Conservation (phyloP, 441 rosid genomes). For the Erodium chrysanthum region DNA sequence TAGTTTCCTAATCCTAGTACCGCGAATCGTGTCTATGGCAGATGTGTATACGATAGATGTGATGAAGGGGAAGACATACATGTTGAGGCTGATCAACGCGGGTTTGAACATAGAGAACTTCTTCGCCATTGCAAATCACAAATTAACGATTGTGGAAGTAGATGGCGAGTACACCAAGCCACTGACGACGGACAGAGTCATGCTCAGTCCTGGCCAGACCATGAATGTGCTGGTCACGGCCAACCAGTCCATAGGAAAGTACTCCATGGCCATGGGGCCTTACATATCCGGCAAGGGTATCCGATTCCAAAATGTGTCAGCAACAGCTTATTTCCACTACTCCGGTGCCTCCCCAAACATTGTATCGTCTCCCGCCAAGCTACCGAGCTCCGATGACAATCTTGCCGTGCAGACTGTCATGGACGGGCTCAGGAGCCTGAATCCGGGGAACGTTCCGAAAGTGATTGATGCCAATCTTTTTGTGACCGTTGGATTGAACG, state of each 20-base stretch:
- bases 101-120: slow-evolving; percentile 72
- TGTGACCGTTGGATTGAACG: slow-evolving; percentile 56
- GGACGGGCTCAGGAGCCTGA: slow-evolving; percentile 60
- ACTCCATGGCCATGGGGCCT: slow-evolving; percentile 79
- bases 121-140: slow-evolving; percentile 75
- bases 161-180: slow-evolving; percentile 79
- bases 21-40: slow-evolving; percentile 21
- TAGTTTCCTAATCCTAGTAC: too few species aligned
- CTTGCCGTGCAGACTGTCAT: slow-evolving; percentile 60
- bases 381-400: slow-evolving; percentile 54
- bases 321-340: slow-evolving; percentile 56
- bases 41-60: slow-evolving; percentile 54
- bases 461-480: slow-evolving; percentile 48
- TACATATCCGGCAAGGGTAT: slow-evolving; percentile 50
- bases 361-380: slow-evolving; percentile 47
- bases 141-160: slow-evolving; percentile 58
- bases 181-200: slow-evolving; percentile 49
- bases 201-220: slow-evolving; percentile 91
- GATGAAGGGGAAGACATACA: slow-evolving; percentile 62
- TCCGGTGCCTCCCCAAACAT: slow-evolving; percentile 41
- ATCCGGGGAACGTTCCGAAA: slow-evolving; percentile 39
- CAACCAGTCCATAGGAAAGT: slow-evolving; percentile 53
- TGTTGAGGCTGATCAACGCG: slow-evolving; percentile 67
- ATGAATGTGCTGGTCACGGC: slow-evolving; percentile 70
- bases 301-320: slow-evolving; percentile 52